A percentile compares a stretch with the other conserved stretches of the same genome.
Evolutionary conservation across 371 early-diverging fungal species (phyloP).

Genomic region (Mortierella sp.): DNA sequence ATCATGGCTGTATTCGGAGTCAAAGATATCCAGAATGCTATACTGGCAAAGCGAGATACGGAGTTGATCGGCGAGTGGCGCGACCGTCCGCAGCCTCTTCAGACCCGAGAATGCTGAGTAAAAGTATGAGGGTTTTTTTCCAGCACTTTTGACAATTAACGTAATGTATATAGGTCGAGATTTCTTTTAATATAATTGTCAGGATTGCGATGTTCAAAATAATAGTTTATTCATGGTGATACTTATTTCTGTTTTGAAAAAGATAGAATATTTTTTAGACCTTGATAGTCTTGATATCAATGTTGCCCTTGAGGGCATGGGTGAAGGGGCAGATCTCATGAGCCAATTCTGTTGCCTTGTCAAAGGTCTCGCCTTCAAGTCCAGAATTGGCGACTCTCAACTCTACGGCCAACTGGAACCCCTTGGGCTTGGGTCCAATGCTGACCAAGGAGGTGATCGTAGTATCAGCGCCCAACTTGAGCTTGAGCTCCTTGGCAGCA

Average conservation of each 20-base stretch:
- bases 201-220: too few relatives aligned
- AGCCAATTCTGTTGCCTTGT: conserved; percentile 27
- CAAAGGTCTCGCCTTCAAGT: conserved; percentile 31
- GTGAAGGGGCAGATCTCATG: conserved; percentile 52
- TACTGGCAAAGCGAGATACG: conserved; percentile 14
- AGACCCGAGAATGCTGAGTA: conserved; percentile 8
- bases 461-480: conserved; percentile 44
- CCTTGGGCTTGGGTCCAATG: conserved; percentile 54
- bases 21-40: conserved; percentile 30
- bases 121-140: background rate
- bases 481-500: conserved; percentile 55
- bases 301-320: conserved; percentile 39
- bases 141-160: too few relatives aligned
- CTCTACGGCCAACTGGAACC: conserved; percentile 53
- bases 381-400: conserved; percentile 40
- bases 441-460: conserved; percentile 39
- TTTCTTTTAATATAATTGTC: too few relatives aligned
- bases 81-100: background rate
- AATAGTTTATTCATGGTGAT: too few relatives aligned
- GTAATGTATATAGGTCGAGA: too few relatives aligned
- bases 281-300: conserved; percentile 48
- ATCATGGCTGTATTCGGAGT: conserved; percentile 32
- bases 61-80: conserved; percentile 22
- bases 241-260: too few relatives aligned
- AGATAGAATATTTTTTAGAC: background rate